Evolutionary conservation across 106 monocot species (phyloP).

Genomic region (Triglochin maritima): DNA sequence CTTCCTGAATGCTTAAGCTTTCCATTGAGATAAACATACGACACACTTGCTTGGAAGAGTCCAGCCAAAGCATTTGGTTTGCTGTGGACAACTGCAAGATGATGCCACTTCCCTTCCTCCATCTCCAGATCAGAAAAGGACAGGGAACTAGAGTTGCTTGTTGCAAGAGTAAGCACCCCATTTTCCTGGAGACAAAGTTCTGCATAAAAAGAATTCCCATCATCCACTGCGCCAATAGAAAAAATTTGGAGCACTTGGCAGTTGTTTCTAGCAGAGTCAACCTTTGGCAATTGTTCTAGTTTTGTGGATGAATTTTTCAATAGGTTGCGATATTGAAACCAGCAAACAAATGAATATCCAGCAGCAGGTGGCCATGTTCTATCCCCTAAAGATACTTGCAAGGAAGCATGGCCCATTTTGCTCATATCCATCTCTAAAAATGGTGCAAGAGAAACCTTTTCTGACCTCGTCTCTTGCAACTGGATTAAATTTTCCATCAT

Average conservation of each 20-base stretch:
- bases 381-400: constrained; percentile 94
- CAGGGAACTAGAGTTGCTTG: constrained; percentile 66
- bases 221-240: constrained; percentile 85
- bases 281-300: constrained; percentile 21
- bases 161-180: constrained; percentile 82
- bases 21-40: constrained; percentile 81
- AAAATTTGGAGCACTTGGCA: constrained; percentile 49
- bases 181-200: constrained; percentile 80
- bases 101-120: constrained; percentile 95
- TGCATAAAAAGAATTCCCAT: constrained; percentile 57
- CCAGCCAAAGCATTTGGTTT: constrained; percentile 98
- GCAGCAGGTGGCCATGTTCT: constrained; percentile 99
- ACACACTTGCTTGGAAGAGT: constrained; percentile 87
- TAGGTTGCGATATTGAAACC: constrained; percentile 84
- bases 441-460: constrained; percentile 63
- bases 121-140: constrained; percentile 73
- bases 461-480: constrained; percentile 50
- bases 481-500: constrained; percentile 87
- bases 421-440: constrained; percentile 97
- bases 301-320: constrained; percentile 51
- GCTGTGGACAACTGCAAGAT: constrained; percentile 93
- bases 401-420: constrained; percentile 78
- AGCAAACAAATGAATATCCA: constrained; percentile 97
- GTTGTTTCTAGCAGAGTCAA: constrained; percentile 18
- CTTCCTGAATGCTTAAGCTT: constrained; percentile 89